Conservation (phyloP, 345 rosid species). For the Linum usitatissimum region DNA sequence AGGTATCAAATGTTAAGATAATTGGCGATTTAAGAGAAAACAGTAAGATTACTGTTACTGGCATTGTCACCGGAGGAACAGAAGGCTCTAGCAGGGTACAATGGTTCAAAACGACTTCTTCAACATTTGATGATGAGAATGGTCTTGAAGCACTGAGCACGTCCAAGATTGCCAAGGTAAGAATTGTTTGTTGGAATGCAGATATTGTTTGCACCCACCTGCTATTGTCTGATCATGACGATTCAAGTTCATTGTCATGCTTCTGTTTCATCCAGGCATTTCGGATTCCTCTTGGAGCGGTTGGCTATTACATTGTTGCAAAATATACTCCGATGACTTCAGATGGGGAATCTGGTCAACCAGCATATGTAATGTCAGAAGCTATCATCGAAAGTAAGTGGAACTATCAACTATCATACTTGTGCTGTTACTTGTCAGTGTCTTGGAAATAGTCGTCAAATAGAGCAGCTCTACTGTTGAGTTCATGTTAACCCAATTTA, state of each 20-base stretch:
- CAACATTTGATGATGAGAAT: slow-evolving; percentile 41
- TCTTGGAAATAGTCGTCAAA: background rate
- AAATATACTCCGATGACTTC: slow-evolving; percentile 85
- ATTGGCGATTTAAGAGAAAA: slow-evolving; percentile 80
- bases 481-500: background rate
- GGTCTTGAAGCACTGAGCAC: slow-evolving; percentile 75
- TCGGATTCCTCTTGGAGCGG: slow-evolving; percentile 92
- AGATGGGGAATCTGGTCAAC: slow-evolving; percentile 81
- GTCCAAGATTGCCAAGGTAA: slow-evolving; percentile 84
- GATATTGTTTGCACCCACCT: background rate
- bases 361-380: slow-evolving; percentile 65
- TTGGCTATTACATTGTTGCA: slow-evolving; percentile 65
- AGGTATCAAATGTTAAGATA: slow-evolving; percentile 74
- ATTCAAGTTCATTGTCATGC: slow-evolving; percentile 16
- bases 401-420: background rate
- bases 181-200: slow-evolving; percentile 2
- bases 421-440: background rate
- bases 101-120: slow-evolving; percentile 70
- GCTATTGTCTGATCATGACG: background rate
- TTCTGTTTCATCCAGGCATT: slow-evolving; percentile 50
- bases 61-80: slow-evolving; percentile 77
- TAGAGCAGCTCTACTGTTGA: background rate
- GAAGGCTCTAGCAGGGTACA: slow-evolving; percentile 95
- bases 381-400: slow-evolving; percentile 71
- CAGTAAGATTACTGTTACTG: slow-evolving; percentile 74